Base-by-base conservation (phyloP, 176 grass and related monocot genomes). In the Aegilops speltoides region DNA sequence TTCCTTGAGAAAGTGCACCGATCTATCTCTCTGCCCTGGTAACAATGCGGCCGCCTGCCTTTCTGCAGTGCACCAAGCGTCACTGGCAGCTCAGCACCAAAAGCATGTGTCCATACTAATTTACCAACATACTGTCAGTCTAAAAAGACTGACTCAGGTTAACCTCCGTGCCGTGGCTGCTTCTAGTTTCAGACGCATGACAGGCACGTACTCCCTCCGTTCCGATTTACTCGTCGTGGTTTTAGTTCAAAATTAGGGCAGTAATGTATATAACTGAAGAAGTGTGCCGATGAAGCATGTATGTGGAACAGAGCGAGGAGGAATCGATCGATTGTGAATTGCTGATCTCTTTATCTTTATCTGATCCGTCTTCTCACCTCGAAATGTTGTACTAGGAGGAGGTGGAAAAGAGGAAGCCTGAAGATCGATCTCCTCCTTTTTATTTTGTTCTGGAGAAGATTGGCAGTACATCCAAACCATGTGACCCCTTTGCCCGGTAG, bases 1-100 rank as follows among this genome's bases (percentile, higher is more conserved):
- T 79, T 57, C 41, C 73, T n/a, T 87, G 84, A 79, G 19, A 87
- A 90, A 83, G 80, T 3, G 52, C 41, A 24, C 16, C 68, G 65
- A 76, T 77, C 77, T n/a, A 14, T 67, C 24, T 1, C 72, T 59
- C 81, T 25, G 40, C 8, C 1, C 20, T 78, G 54, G 34, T 7
- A 57, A 20, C 52, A 57, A 20, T 57, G 52, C 52, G 52, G 52
- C 54, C 29, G 65, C 36, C 64, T 10, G 66, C 33, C 48, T 89
- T 77, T 77, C 34, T 56, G 79, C 71, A 75, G 41, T 59, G 40
- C 29, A 56, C 19, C 63, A 14, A 76, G 41, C 66, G 60, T 25
- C 65, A 71, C 62, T n/a, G 48, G 37, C 7, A 73, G 37, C 31
- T 22, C 10, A 25, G 8, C 70, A 72, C 17, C 24, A 63, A 48